Evolutionary conservation across 208 protist species (phyloP), one percentile per base, ranked within the genome.

Genomic region (Acanthamoeba polyphaga): DNA sequence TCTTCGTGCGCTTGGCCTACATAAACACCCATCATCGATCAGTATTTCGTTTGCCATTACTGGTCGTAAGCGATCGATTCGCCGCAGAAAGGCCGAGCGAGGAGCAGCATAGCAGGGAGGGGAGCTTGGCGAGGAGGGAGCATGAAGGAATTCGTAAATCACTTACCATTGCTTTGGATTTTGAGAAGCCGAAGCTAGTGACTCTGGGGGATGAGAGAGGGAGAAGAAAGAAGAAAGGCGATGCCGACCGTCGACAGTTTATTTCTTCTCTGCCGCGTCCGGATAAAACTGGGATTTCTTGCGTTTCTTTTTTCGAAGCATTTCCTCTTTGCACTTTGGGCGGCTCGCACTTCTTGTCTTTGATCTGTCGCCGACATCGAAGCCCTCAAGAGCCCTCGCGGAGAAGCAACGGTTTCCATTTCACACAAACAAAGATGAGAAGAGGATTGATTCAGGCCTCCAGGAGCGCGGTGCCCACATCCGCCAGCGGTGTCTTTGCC

Each of bases 1-100:
- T 99, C 93, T 99, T 99, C 29, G 99, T 99, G 95, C 99, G 98
- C 97, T 99, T 99, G 84, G 98, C 96, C 99, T 98, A 38, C 24
- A n/a, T n/a, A 22, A 8, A 2, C 0, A 60, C 17, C n/a, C 22
- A n/a, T 27, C 60, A 66, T 66, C 60, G 60, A 66, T 66, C 60
- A 66, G 60, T 66, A 66, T 66, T n/a, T 66, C 22, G 60, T 27
- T 66, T 66, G 60, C 15, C 12, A 58, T 22, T 22, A 58, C 1
- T 4, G 27, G 24, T 1, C 13, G 9, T 72, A 1, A 29, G 4
- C 17, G 13, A 10, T 62, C 58, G 22, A 24, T 15, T 62, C 22
- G 58, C 24, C 6, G 58, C 58, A 24, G 58, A 7, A 24, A 24
- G 22, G 6, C 6, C 66, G 29, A 72, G 66, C 66, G 7, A 4